Percentiles rank a stretch among this genome's conserved stretches.
Conservation (phyloP, 2,329 filamentous ascomycete species). For the Stemphylium lycopersici region DNA sequence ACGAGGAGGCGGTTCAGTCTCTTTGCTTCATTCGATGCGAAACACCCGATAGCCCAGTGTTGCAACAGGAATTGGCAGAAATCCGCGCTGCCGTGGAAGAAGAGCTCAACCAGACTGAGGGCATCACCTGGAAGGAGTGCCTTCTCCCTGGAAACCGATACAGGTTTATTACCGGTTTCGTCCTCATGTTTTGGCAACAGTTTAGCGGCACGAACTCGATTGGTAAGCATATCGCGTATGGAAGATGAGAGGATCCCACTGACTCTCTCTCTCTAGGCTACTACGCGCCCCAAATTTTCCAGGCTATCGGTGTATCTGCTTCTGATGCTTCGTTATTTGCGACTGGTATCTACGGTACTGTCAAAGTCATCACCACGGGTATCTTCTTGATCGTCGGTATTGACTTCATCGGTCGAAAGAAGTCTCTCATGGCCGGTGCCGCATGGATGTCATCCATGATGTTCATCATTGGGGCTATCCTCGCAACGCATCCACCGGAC, state of each 20-base stretch:
- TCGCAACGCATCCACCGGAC: constrained; percentile 51
- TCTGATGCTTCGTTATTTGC: constrained; percentile 11
- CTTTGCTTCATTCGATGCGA: constrained; percentile 35
- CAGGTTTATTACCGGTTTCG: constrained; percentile 72
- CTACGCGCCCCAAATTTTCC: constrained; percentile 75
- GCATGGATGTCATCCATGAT: constrained; percentile 67
- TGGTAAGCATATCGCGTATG: constrained; percentile 31
- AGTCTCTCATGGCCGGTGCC: constrained; percentile 70
- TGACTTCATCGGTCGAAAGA: constrained; percentile 67
- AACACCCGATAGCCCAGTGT: constrained; percentile 41
- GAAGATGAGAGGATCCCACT: neutral
- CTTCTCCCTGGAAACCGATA: constrained; percentile 64
- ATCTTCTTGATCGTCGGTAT: constrained; percentile 73
- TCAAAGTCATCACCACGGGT: constrained; percentile 72
- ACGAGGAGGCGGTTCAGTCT: constrained; percentile 65
- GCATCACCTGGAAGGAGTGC: constrained; percentile 42
- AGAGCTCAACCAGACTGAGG: constrained; percentile 69
- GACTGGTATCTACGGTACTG: constrained; percentile 69
- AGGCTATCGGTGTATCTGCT: constrained; percentile 65
- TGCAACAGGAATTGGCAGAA: constrained; percentile 67
- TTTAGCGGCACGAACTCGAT: constrained; percentile 75
- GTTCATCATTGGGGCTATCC: constrained; percentile 68
- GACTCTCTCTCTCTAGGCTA: constrained; percentile 55
- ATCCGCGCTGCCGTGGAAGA: constrained; percentile 69
- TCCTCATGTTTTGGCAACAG: constrained; percentile 82